Conservation (phyloP, 2,329 filamentous ascomycete genomes). For the Rutstroemia sp. region DNA sequence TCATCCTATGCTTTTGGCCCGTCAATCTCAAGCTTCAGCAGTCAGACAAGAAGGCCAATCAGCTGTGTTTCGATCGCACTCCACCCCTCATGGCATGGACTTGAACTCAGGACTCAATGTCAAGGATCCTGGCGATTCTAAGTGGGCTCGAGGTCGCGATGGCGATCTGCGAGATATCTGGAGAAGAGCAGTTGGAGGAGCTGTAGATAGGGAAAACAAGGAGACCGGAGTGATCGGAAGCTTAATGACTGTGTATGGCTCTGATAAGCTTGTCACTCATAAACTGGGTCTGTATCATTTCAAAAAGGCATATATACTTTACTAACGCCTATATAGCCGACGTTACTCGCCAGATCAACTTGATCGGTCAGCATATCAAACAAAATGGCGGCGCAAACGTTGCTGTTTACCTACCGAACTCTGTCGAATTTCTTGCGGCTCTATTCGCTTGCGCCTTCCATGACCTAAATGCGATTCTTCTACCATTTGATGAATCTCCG, state of each 20-base stretch:
- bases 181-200: constrained; percentile 62
- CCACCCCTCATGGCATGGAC: constrained; percentile 77
- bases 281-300: constrained; percentile 42
- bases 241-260: constrained; percentile 73
- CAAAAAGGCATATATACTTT: neutral
- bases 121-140: constrained; percentile 69
- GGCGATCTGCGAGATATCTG: constrained; percentile 91
- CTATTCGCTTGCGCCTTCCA: constrained; percentile 90
- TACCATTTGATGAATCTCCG: constrained; percentile 74
- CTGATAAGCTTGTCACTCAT: constrained; percentile 67
- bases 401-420: constrained; percentile 89
- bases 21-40: constrained; percentile 71
- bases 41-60: constrained; percentile 82
- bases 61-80: constrained; percentile 75
- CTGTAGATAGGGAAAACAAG: constrained; percentile 54
- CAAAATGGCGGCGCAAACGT: constrained; percentile 68
- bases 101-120: constrained; percentile 73
- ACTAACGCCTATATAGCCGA: constrained; percentile 43
- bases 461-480: constrained; percentile 65
- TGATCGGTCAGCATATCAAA: constrained; percentile 71
- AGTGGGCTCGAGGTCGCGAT: constrained; percentile 76
- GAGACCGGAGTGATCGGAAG: constrained; percentile 54
- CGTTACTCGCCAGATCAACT: constrained; percentile 77
- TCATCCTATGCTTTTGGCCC: constrained; percentile 82
- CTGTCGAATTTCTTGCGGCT: constrained; percentile 73